Base-by-base conservation (phyloP, 306 rosid species). In the Quercus agrifolia region DNA sequence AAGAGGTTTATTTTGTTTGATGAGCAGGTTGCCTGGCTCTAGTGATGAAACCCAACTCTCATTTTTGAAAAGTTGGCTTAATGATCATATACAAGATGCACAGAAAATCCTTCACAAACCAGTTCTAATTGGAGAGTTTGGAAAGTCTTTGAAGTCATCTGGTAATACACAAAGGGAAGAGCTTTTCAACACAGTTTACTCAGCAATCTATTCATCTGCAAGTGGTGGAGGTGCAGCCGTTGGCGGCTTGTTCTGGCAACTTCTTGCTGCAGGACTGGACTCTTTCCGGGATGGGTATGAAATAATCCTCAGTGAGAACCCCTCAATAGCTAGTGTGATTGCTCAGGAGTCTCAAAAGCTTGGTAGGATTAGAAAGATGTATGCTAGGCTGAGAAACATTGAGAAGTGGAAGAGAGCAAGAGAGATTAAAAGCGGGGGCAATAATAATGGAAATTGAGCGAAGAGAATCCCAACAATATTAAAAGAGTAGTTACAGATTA, bases 211-310 rank as follows among this genome's bases (percentile, higher is more conserved):
- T 85, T 89, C 92, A 21, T 93, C 99, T 0, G 98, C 99, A 23
- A 86, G 86, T 31, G 83, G 85, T 0, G 99, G 99, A 0, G 98
- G 98, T 0, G 84, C 97, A 1, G 98, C 99, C 4, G 83, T 52
- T 0, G 99, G 99, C 0, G 96, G 97, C 77, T 71, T 89, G 25
- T 96, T 91, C 83, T 96, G 99, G 99, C 99, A 96, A 68, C 96
- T 93, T 75, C 85, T 93, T 44, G 83, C 83, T 19, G 75, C 88
- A 83, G 97, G 92, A 75, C 88, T 96, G 97, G 97, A 91, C 83
- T 84, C 91, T 19, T 93, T 85, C 71, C 80, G 95, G 56, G 98
- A 96, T 4, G 96, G 98, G 38, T 96, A 91, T 9, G 99, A 92
- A 74, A 85, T 96, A 0, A 61, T 95, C 74, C 83, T 93, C 55